phyloP scores from a whole-genome alignment of 2,329 filamentous ascomycete genomes.

The Beauveria sp. region DNA sequence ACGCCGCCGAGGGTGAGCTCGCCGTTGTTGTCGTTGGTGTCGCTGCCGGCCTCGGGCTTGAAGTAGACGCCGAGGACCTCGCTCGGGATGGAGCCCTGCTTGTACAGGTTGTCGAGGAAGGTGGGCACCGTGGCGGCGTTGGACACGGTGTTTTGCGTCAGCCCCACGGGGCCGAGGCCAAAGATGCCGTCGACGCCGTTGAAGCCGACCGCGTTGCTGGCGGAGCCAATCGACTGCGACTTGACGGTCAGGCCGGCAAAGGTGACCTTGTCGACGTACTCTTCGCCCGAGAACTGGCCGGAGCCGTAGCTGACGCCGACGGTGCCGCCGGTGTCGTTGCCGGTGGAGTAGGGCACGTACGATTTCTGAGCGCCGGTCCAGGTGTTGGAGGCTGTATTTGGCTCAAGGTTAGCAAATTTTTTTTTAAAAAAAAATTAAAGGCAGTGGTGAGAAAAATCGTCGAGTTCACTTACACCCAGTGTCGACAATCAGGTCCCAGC shows the following conservation, averaged over 20 bases:
- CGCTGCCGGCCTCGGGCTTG: conserved; percentile 19
- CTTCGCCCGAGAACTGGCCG: conserved; percentile 19
- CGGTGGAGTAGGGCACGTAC: conserved; percentile 3
- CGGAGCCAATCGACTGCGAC: conserved; percentile 10
- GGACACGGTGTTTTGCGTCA: conserved; percentile 19
- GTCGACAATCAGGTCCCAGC: conserved; percentile 21
- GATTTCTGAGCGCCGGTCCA: conserved; percentile 9
- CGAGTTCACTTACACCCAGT: conserved; percentile 19
- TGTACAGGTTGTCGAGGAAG: conserved; percentile 21
- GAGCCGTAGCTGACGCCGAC: conserved; percentile 21
- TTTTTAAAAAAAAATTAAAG: too few species aligned
- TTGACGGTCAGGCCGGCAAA: conserved; percentile 22
- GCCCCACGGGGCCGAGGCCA: conserved; percentile 19
- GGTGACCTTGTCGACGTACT: conserved; percentile 22
- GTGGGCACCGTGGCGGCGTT: conserved; percentile 20
- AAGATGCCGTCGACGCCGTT: conserved; percentile 11
- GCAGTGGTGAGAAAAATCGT: too few species aligned
- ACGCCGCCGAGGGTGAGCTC: conserved; percentile 19
- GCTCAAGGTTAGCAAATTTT: not conserved
- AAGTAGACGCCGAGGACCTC: conserved; percentile 24
- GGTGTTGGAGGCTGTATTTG: conserved; percentile 18
- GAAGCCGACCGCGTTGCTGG: conserved; percentile 2
- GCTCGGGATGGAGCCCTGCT: conserved; percentile 19
- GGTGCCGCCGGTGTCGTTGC: conserved; percentile 15
- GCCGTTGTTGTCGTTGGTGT: conserved; percentile 18